phyloP scores from a whole-genome alignment of 2,329 filamentous ascomycete genomes.

The Nothophoma quercina region DNA sequence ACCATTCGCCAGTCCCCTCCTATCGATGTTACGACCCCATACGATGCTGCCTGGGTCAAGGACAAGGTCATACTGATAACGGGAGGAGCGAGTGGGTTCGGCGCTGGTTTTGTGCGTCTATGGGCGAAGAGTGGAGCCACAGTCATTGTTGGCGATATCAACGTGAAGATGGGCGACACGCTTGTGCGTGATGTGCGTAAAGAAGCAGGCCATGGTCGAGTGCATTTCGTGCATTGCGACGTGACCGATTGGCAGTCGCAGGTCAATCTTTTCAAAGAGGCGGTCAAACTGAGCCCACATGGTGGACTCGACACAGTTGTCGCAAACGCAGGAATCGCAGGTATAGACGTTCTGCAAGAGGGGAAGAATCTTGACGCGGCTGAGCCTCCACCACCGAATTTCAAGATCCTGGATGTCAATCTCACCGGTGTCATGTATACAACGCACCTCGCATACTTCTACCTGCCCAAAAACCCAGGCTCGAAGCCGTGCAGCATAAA shows the following conservation, averaged over 20 bases:
- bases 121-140: conserved; percentile 58
- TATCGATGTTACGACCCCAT: conserved; percentile 45
- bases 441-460: conserved; percentile 68
- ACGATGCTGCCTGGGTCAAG: conserved; percentile 47
- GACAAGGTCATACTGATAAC: conserved; percentile 50
- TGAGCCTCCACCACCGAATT: conserved; percentile 58
- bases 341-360: conserved; percentile 55
- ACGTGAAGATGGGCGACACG: conserved; percentile 60
- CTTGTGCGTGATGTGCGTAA: conserved; percentile 63
- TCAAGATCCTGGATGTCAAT: conserved; percentile 68
- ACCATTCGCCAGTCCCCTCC: conserved; percentile 49
- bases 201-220: conserved; percentile 52
- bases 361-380: conserved; percentile 56
- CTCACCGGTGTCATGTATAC: conserved; percentile 71
- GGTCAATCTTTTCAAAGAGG: conserved; percentile 68
- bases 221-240: conserved; percentile 68
- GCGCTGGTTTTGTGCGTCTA: conserved; percentile 47
- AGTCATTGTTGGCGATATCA: conserved; percentile 70
- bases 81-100: conserved; percentile 51
- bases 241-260: conserved; percentile 72
- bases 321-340: conserved; percentile 70
- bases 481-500: conserved; percentile 47
- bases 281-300: conserved; percentile 61
- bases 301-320: conserved; percentile 69
- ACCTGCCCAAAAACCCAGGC: conserved; percentile 60